Base-by-base conservation (phyloP, 2,329 filamentous ascomycete species). In the Coniochaeta sp. region DNA sequence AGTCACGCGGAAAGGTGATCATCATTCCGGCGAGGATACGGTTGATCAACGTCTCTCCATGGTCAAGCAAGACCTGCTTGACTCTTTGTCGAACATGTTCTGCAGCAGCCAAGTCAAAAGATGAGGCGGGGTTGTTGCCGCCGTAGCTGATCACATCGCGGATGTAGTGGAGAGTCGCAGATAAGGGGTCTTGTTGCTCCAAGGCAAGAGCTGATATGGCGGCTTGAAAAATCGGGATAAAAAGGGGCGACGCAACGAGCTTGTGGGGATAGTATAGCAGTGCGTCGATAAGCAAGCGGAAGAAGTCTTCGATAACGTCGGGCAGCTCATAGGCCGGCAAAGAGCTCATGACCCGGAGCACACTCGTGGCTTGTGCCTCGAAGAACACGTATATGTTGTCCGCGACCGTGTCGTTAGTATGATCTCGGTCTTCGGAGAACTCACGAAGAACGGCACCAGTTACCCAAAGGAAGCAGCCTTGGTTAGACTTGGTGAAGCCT, bases 381-480 rank as follows among this genome's bases (percentile, higher is more conserved):
- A 96, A 97, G 77, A 99, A 99, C 61, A 85, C 84, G 76, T 96
- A 99, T 60, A 99, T 96, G 64, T 89, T 89, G 59, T 91, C 87
- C 17, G 90, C 90, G 6, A 91, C 96, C n/a, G 83, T 79, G 58
- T 88, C 82, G 59, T 93, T 89, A 22, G 98, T 90, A 62, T 90
- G 86, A 67, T 96, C 92, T 47, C 90, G 86, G 47, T 93, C 92
- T 67, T 96, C 91, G 0, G 91, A 95, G 71, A 98, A 99, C 73
- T 99, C 95, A 62, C 95, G 89, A 33, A 99, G 83, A 64, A 99
- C 96, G 9, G 93, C 91, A 65, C 93, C 90, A 1, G 93, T 97
- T 1, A 95, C 93, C 95, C 95, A 99, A n/a, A 99, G 81, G 81
- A 99, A 99, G 72, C 93, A 97, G 14, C 95, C 95, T 74, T 99